Conservation (phyloP, 106 monocot genomes). For the Narthecium ossifragum region DNA sequence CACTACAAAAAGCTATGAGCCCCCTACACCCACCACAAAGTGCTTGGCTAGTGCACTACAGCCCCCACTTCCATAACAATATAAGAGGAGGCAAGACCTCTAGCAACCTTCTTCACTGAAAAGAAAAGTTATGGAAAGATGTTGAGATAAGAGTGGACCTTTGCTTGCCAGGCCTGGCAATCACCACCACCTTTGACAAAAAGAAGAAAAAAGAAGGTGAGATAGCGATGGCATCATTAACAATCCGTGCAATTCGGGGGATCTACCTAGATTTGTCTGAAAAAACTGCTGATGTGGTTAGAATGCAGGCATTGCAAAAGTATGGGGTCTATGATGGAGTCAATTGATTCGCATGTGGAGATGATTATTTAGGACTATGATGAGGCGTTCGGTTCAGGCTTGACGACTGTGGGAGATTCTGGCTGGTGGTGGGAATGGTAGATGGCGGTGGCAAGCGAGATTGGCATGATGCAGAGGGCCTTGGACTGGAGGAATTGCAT, state of each 20-base stretch:
- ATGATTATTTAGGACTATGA: conserved; percentile 5
- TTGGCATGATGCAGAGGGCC: conserved; percentile 64
- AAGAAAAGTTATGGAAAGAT: conserved; percentile 13
- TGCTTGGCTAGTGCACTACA: conserved; percentile 51
- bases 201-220: conserved; percentile 7
- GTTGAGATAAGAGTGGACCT: conserved; percentile 21
- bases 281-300: too few relatives aligned
- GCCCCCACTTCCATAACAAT: conserved; percentile 22
- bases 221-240: conserved; percentile 1
- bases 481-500: conserved; percentile 71
- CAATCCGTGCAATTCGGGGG: too few relatives aligned
- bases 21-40: conserved; percentile 21
- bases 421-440: conserved; percentile 35
- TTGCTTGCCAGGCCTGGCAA: conserved; percentile 25
- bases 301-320: too few relatives aligned
- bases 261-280: too few relatives aligned
- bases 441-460: conserved; percentile 46
- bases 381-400: conserved; percentile 56
- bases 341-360: not conserved
- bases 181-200: conserved; percentile 55
- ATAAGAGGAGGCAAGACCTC: conserved; percentile 18
- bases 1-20: conserved; percentile 38
- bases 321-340: too few relatives aligned
- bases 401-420: conserved; percentile 24
- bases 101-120: conserved; percentile 12